Evolutionary conservation across 768 basidiomycete species (phyloP).

Genomic region (Mycena crocata): DNA sequence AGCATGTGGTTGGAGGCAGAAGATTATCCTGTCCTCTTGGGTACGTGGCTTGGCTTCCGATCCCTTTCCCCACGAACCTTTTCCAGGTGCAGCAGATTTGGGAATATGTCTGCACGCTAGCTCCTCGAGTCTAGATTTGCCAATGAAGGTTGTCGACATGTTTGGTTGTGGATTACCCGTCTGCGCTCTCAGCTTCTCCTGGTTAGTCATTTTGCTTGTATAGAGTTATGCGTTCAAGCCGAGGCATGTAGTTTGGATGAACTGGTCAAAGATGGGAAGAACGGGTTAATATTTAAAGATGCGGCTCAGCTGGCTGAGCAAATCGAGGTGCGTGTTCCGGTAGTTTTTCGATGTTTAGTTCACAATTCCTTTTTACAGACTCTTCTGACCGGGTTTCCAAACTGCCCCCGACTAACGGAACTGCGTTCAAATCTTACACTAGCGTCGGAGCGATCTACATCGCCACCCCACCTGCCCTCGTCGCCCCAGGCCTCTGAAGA

Average conservation of each 20-base stretch:
- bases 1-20: constrained; percentile 90
- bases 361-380: constrained; percentile 48
- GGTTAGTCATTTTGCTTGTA: constrained; percentile 61
- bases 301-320: constrained; percentile 77
- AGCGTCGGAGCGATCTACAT: constrained; percentile 41
- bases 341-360: constrained; percentile 1
- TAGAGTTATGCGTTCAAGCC: constrained; percentile 1
- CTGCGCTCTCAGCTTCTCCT: constrained; percentile 87
- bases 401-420: constrained; percentile 57
- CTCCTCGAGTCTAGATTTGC: constrained; percentile 90
- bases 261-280: constrained; percentile 85
- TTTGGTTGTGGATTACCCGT: constrained; percentile 97
- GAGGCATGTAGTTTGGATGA: constrained; percentile 74
- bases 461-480: constrained; percentile 35
- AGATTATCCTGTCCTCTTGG: constrained; percentile 91
- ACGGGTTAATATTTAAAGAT: constrained; percentile 83
- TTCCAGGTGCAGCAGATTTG: constrained; percentile 86
- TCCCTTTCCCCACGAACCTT: neutral
- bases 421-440: constrained; percentile 64
- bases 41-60: constrained; percentile 50
- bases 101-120: constrained; percentile 93
- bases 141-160: constrained; percentile 99
- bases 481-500: constrained; percentile 34
- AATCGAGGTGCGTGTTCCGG: constrained; percentile 64
- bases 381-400: constrained; percentile 71